Percentiles rank a stretch among this genome's conserved stretches.
phyloP scores from a whole-genome alignment of 2,329 filamentous ascomycete species.

The Mariannaea sp. region DNA sequence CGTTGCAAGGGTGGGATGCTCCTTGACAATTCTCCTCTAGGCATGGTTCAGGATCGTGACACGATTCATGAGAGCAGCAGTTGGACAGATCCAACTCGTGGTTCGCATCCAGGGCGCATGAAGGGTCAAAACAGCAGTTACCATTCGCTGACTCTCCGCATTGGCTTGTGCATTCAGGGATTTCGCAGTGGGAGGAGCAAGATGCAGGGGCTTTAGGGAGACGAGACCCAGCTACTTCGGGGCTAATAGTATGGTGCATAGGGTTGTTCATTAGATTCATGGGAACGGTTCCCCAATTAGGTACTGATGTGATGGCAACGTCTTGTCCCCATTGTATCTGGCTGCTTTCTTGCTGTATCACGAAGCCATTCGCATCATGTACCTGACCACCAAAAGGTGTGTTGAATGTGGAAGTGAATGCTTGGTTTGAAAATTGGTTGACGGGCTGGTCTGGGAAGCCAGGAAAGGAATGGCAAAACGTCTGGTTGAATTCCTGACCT shows the following conservation, averaged over 20 bases:
- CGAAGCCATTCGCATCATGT: neutral
- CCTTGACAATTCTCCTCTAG: conserved; percentile 40
- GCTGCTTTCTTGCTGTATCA: neutral
- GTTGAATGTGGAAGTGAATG: neutral
- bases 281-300: neutral
- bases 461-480: neutral
- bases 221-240: conserved; percentile 10
- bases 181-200: conserved; percentile 44
- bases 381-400: neutral
- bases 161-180: conserved; percentile 40
- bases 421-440: neutral
- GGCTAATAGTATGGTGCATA: neutral
- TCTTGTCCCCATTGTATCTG: neutral
- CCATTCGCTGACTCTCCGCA: conserved; percentile 31
- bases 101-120: conserved; percentile 38
- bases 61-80: conserved; percentile 41
- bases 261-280: conserved; percentile 4
- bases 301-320: neutral
- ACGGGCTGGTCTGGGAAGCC: neutral
- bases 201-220: conserved; percentile 37
- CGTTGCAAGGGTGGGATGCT: conserved; percentile 43
- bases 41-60: conserved; percentile 45
- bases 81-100: conserved; percentile 13
- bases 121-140: conserved; percentile 45
- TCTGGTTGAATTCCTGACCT: neutral